Conservation (phyloP, 2,329 filamentous ascomycete species). For the Ceratocystis smalleyi region DNA sequence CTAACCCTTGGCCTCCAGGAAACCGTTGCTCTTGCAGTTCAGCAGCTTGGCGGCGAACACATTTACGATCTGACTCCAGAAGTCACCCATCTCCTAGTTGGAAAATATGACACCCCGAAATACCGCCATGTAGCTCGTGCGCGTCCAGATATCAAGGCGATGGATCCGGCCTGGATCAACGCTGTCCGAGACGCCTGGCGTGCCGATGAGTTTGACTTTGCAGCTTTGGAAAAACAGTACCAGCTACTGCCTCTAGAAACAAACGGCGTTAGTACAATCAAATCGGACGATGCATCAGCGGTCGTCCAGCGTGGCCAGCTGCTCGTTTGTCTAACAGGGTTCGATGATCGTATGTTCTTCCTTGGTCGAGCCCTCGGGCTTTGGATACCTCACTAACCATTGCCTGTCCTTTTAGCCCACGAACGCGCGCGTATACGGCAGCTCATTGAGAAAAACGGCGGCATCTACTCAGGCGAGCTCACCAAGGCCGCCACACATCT, state of each 20-base stretch:
- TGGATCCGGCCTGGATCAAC: conserved; percentile 72
- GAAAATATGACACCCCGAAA: conserved; percentile 76
- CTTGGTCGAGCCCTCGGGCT: not conserved
- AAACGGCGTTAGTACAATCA: conserved; percentile 29
- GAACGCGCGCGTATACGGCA: conserved; percentile 57
- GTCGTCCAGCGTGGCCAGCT: conserved; percentile 27
- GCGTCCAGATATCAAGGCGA: conserved; percentile 68
- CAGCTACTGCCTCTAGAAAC: conserved; percentile 48
- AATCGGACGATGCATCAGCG: conserved; percentile 20
- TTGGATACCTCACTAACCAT: not conserved
- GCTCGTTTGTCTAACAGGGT: conserved; percentile 41
- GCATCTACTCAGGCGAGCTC: conserved; percentile 73
- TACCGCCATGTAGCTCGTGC: conserved; percentile 90
- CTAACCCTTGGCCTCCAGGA: conserved; percentile 24
- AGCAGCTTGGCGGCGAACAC: conserved; percentile 73
- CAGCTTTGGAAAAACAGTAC: conserved; percentile 50
- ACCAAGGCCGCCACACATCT: conserved; percentile 78
- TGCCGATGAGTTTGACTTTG: conserved; percentile 61
- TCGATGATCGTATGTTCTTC: conserved; percentile 32
- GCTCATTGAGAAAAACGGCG: conserved; percentile 54
- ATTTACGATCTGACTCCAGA: conserved; percentile 89
- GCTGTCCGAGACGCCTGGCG: conserved; percentile 70
- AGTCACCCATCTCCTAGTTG: conserved; percentile 86
- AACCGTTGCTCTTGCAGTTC: conserved; percentile 46
- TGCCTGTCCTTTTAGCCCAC: conserved; percentile 29